phyloP scores from a whole-genome alignment of 192 early-diverging fungal species.

The Coemansia sp. region DNA sequence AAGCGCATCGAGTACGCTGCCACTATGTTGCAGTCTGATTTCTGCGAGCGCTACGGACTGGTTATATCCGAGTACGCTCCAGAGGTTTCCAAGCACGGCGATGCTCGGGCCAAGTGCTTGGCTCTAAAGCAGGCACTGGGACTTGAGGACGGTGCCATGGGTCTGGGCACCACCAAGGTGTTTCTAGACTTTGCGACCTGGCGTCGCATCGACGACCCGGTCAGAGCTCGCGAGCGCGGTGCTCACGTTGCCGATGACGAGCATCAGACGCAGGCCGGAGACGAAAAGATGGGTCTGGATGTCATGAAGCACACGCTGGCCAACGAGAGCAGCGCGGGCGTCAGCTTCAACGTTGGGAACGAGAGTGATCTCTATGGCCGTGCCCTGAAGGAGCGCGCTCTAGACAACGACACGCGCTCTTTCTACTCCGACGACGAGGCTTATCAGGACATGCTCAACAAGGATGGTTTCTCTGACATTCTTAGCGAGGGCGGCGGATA shows the following conservation, averaged over 20 bases:
- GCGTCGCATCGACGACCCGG: constrained; percentile 67
- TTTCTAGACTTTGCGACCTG: constrained; percentile 65
- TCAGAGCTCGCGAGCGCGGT: constrained; percentile 65
- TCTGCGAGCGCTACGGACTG: constrained; percentile 69
- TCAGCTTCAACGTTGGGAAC: constrained; percentile 32
- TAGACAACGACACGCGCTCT: constrained; percentile 51
- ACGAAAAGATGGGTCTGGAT: constrained; percentile 36
- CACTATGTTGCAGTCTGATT: constrained; percentile 72
- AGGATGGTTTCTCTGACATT: constrained; percentile 54
- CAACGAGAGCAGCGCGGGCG: constrained; percentile 12
- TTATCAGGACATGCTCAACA: constrained; percentile 45
- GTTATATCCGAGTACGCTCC: constrained; percentile 46
- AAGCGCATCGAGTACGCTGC: constrained; percentile 71
- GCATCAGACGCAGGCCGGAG: constrained; percentile 18
- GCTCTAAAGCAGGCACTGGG: constrained; percentile 31
- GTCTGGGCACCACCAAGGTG: constrained; percentile 58
- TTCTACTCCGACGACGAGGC: constrained; percentile 56
- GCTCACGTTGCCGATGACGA: constrained; percentile 19
- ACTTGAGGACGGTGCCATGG: constrained; percentile 26
- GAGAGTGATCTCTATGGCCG: constrained; percentile 31
- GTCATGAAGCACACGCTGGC: constrained; percentile 9
- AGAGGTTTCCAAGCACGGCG: constrained; percentile 4
- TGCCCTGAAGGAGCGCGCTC: constrained; percentile 24
- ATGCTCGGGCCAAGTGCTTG: constrained; percentile 23
- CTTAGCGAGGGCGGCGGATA: constrained; percentile 40